Conservation (phyloP, 148 eudicot species). For the Linanthus parryae region DNA sequence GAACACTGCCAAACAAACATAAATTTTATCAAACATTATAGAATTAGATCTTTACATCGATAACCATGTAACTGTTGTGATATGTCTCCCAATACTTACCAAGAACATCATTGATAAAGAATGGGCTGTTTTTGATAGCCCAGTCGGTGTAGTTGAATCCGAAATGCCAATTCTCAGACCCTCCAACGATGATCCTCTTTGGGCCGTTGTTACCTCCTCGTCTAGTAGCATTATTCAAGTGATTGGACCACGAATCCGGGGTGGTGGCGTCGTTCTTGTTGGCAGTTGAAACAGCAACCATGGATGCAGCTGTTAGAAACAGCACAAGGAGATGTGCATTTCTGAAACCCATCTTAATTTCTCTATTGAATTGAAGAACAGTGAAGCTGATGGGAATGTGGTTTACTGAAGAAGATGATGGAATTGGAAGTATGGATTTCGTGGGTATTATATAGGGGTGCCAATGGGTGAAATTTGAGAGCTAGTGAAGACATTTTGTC, state of each 20-base stretch:
- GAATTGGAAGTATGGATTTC: too few species aligned
- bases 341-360: conserved; percentile 13
- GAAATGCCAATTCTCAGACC: conserved; percentile 15
- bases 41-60: not conserved
- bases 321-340: conserved; percentile 1
- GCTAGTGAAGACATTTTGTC: too few species aligned
- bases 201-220: too few species aligned
- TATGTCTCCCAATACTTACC: conserved; percentile 16
- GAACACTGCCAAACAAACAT: conserved; percentile 35
- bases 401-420: too few species aligned
- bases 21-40: not conserved
- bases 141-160: conserved; percentile 40
- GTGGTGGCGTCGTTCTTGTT: conserved; percentile 8
- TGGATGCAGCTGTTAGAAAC: conserved; percentile 8
- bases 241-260: too few species aligned
- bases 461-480: too few species aligned
- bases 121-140: conserved; percentile 41
- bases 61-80: too few species aligned
- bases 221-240: too few species aligned
- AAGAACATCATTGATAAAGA: conserved; percentile 32
- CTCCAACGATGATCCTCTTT: conserved; percentile 5
- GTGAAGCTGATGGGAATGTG: too few species aligned
- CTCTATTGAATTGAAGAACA: too few species aligned
- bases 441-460: too few species aligned
- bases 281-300: conserved; percentile 11